A percentile compares a stretch with the other conserved stretches of the same genome.
phyloP scores from a whole-genome alignment of 2,329 filamentous ascomycete species.

The Colletotrichum scovillei region DNA sequence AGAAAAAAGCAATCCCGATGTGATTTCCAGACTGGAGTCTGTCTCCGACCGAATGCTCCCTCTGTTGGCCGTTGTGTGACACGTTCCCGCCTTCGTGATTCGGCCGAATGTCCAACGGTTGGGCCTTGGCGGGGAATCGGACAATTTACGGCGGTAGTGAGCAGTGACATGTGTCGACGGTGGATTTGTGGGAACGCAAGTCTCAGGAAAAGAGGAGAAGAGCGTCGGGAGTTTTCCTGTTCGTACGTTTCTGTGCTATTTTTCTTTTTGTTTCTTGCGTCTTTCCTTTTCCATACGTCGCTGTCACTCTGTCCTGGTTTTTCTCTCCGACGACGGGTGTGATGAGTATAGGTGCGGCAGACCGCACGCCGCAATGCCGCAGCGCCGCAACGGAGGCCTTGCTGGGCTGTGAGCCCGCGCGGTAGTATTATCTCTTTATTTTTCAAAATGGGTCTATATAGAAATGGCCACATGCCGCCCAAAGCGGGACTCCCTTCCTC shows the following conservation, averaged over 20 bases:
- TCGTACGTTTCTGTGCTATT: not conserved
- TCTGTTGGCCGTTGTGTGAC: not conserved
- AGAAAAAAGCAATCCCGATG: not conserved
- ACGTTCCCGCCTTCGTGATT: constrained; percentile 6
- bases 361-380: not conserved
- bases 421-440: not conserved
- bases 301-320: not conserved
- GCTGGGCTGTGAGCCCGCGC: not conserved
- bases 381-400: not conserved
- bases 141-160: constrained; percentile 7
- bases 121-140: constrained; percentile 10
- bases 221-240: not conserved
- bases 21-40: not conserved
- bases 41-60: not conserved
- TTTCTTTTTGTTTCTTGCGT: not conserved
- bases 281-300: not conserved
- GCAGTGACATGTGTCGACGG: constrained; percentile 20
- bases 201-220: constrained; percentile 12
- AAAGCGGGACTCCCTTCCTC: constrained; percentile 17
- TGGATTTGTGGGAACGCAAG: constrained; percentile 10
- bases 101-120: constrained; percentile 1
- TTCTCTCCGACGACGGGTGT: not conserved
- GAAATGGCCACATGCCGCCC: not conserved
- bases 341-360: not conserved
- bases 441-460: not conserved